A percentile compares a stretch with the other conserved stretches of the same genome.
These are phyloP conservation scores for Picocystis sp. DNA, from an alignment of 163 green algal species.

Conservation along the genomic window DNA sequence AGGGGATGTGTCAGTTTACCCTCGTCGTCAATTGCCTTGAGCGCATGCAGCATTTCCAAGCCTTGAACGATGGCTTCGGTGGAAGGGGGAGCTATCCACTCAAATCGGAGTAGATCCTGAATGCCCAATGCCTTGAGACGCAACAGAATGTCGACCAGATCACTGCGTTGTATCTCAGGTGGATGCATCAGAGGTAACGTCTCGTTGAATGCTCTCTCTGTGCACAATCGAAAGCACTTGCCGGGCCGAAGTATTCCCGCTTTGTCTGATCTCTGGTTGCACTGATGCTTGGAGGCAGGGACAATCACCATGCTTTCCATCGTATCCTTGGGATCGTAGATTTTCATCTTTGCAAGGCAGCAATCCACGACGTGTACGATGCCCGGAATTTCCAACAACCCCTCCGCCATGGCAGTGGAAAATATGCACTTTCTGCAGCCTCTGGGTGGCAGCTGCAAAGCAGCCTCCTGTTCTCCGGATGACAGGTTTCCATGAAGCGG, in stretches of 20 bases:
- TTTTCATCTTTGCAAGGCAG: constrained; percentile 67
- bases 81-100: constrained; percentile 61
- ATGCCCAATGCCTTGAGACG: constrained; percentile 67
- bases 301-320: constrained; percentile 57
- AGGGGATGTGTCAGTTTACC: constrained; percentile 52
- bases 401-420: constrained; percentile 83
- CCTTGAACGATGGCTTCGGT: constrained; percentile 69
- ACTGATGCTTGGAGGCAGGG: constrained; percentile 39
- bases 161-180: constrained; percentile 80
- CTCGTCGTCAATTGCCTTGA: constrained; percentile 64
- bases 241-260: constrained; percentile 68
- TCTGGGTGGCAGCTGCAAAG: constrained; percentile 46
- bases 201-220: constrained; percentile 20
- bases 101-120: constrained; percentile 70
- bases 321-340: constrained; percentile 47
- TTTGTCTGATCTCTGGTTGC: constrained; percentile 61
- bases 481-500: constrained; percentile 23
- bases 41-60: constrained; percentile 78
- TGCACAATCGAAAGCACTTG: constrained; percentile 64
- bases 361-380: constrained; percentile 75
- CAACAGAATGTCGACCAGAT: constrained; percentile 39
- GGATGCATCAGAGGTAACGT: constrained; percentile 2
- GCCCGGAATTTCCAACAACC: constrained; percentile 12
- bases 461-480: constrained; percentile 32
- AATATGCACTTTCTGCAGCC: constrained; percentile 68